These are phyloP conservation scores for Meira nashicola DNA, from an alignment of 1,284 basidiomycete species.

Conservation along the genomic window DNA sequence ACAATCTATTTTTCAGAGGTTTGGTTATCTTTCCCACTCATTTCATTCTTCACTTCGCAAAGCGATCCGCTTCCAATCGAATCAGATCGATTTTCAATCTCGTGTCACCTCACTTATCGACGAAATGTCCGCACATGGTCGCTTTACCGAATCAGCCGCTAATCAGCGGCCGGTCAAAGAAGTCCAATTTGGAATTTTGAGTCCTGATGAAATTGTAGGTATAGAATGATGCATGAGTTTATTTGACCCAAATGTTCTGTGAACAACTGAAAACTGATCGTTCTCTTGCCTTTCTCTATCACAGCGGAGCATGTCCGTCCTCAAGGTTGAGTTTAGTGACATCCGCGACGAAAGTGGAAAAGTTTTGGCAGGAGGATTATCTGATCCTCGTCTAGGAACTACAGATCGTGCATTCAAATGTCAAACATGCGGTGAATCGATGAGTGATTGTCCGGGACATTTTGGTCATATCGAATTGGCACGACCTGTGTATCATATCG, in stretches of 20 bases:
- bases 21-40: too few relatives aligned
- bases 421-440: slow-evolving; percentile 87
- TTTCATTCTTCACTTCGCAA: too few relatives aligned
- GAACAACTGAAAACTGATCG: slow-evolving; percentile 4
- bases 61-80: too few relatives aligned
- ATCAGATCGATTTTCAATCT: too few relatives aligned
- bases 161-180: slow-evolving; percentile 78
- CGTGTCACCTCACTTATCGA: background rate
- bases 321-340: slow-evolving; percentile 96
- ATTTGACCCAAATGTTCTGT: background rate
- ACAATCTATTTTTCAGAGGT: too few relatives aligned
- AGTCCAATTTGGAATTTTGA: slow-evolving; percentile 98
- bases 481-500: slow-evolving; percentile 90
- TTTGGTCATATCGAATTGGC: slow-evolving; percentile 98
- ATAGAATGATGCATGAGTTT: background rate
- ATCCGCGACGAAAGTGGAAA: slow-evolving; percentile 86
- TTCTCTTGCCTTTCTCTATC: background rate
- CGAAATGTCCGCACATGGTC: slow-evolving; percentile 15
- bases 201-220: slow-evolving; percentile 87
- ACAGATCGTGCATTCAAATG: slow-evolving; percentile 99
- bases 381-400: slow-evolving; percentile 94
- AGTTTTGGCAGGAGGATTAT: slow-evolving; percentile 84
- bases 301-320: slow-evolving; percentile 90
- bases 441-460: slow-evolving; percentile 70
- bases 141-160: slow-evolving; percentile 75